Base-by-base conservation (phyloP, 176 grass and related monocot species). In the Melocanna baccifera region DNA sequence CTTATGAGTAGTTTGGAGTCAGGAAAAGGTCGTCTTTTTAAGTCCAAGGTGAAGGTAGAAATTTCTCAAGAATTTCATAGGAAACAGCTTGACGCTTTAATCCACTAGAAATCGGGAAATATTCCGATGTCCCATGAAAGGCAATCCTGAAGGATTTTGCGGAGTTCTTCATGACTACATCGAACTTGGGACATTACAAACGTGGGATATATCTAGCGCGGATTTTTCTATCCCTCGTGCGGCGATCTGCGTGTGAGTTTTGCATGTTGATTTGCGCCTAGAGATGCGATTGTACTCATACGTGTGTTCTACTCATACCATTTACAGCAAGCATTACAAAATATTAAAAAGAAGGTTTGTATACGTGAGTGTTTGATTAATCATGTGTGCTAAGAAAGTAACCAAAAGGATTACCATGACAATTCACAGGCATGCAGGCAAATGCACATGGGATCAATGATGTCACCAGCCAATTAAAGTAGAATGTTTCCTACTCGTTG, bases 391-490 rank as follows among this genome's bases (percentile, higher is more conserved):
- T 4, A 13, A 22, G 22, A 84, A 84, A 86, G 72, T 45, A 47
- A 72, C 25, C 65, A 39, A 73, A 78, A 58, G 84, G 43, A 83
- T 83, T 57, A 76, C 23, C 78, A 65, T 20, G 71, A 16, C 78
- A 71, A 43, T 55, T 46, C 26, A 36, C 9, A 77, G 37, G 66
- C 88, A 87, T 61, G 84, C 59, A 69, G 56, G 73, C 88, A 87
- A n/a, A n/a, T 61, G 84, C 67, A 69, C 78, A 87, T 87, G 89
- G 56, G 46, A 87, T 83, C 74, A 74, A 83, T 90, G 84, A 87
- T 87, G 30, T 16, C 84, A 58, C 58, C 57, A 52, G 83, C 66
- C 79, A 79, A 87, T 83, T 90, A 79, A 87, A 87, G 89, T 62
- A 30, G 67, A 68, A 90, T 83, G 80, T 87, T 90, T 51, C 50